Conservation (phyloP, 768 basidiomycete genomes). For the Leucogyrophana mollusca region DNA sequence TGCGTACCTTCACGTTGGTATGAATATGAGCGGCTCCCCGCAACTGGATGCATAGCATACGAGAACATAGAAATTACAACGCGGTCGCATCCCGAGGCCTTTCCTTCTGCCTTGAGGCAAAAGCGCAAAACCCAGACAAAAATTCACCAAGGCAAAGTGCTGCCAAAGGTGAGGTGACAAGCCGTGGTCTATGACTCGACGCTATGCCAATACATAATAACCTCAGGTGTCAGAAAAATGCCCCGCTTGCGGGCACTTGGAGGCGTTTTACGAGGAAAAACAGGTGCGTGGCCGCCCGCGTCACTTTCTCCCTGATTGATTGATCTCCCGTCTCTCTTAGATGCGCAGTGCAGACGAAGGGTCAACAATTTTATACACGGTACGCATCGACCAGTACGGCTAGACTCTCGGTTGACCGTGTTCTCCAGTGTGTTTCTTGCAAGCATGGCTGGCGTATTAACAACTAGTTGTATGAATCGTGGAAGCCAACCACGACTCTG, state of each 20-base stretch:
- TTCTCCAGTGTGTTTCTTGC: constrained; percentile 65
- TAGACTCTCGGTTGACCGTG: neutral
- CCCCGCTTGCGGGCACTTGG: constrained; percentile 79
- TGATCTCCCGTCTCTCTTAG: constrained; percentile 34
- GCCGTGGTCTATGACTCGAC: neutral
- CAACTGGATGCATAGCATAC: constrained; percentile 59
- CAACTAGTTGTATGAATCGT: constrained; percentile 43
- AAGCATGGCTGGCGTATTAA: constrained; percentile 82
- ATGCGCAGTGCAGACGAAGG: constrained; percentile 92
- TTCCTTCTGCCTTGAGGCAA: constrained; percentile 84
- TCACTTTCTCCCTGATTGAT: neutral
- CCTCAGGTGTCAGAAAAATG: constrained; percentile 85
- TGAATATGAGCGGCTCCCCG: neutral
- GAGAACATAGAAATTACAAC: constrained; percentile 90
- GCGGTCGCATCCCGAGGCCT: constrained; percentile 89
- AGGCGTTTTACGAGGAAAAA: constrained; percentile 86
- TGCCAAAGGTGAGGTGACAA: constrained; percentile 48
- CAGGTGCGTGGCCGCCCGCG: constrained; percentile 50
- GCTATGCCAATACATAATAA: constrained; percentile 11
- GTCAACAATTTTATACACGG: constrained; percentile 92
- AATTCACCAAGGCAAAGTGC: constrained; percentile 66
- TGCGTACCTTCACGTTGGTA: constrained; percentile 41
- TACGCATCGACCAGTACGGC: constrained; percentile 37
- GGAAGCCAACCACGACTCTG: neutral
- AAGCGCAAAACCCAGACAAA: constrained; percentile 90